Conservation (phyloP, 2,329 filamentous ascomycete species). For the Fusarium decemcellulare region DNA sequence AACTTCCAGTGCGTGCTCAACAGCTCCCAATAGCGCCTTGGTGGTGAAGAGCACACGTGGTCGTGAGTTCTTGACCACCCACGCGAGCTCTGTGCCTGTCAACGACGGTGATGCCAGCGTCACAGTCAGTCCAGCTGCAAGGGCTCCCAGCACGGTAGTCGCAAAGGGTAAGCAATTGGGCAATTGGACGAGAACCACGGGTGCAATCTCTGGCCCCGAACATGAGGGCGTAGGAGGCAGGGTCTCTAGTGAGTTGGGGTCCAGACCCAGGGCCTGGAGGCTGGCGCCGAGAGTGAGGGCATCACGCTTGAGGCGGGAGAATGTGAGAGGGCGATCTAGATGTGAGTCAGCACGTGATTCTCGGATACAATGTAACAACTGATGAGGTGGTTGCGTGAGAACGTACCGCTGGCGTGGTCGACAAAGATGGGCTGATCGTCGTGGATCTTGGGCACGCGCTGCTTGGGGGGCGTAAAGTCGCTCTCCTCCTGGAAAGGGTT, state of each 20-base stretch:
- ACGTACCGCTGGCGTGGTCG: constrained; percentile 56
- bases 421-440: constrained; percentile 55
- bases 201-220: constrained; percentile 54
- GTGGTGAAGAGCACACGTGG: constrained; percentile 56
- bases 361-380: constrained; percentile 1
- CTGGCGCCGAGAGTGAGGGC: constrained; percentile 54
- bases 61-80: constrained; percentile 58
- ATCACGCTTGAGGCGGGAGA: constrained; percentile 51
- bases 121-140: constrained; percentile 57
- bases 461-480: constrained; percentile 47
- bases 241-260: constrained; percentile 50
- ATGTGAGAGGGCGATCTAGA: constrained; percentile 55
- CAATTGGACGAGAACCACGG: constrained; percentile 59
- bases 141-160: constrained; percentile 52
- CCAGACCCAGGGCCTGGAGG: constrained; percentile 53
- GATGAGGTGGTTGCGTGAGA: not conserved
- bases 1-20: constrained; percentile 51
- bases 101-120: constrained; percentile 58
- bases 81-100: constrained; percentile 56
- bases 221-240: constrained; percentile 58
- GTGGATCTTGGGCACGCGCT: constrained; percentile 51
- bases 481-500: constrained; percentile 53
- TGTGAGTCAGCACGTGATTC: constrained; percentile 4
- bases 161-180: constrained; percentile 59
- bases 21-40: constrained; percentile 48